Evolutionary conservation across 768 basidiomycete genomes (phyloP).

Genomic region (Hydnum rufescens): DNA sequence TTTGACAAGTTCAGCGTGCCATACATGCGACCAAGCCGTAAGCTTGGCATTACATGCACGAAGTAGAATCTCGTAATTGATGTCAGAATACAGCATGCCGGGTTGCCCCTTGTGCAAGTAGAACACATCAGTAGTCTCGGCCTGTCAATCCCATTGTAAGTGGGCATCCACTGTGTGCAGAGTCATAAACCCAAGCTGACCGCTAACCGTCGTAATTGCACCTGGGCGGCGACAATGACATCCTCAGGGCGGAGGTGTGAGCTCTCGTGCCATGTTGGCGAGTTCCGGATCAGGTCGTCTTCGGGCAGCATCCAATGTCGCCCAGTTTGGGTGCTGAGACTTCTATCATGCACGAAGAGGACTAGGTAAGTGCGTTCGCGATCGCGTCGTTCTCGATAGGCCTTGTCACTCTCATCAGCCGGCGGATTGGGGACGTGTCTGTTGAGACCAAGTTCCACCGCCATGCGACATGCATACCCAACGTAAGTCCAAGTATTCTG

Average conservation of each 20-base stretch:
- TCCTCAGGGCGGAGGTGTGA: slow-evolving; percentile 50
- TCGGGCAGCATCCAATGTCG: slow-evolving; percentile 79
- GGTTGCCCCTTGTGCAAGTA: slow-evolving; percentile 30
- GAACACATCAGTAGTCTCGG: slow-evolving; percentile 63
- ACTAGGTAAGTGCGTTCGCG: slow-evolving; percentile 75
- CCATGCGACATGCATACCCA: slow-evolving; percentile 77
- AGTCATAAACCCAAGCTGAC: slow-evolving; percentile 24
- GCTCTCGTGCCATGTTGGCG: slow-evolving; percentile 49
- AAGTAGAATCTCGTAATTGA: slow-evolving; percentile 55
- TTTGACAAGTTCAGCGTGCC: slow-evolving; percentile 54
- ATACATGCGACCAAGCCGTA: slow-evolving; percentile 48
- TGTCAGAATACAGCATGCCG: slow-evolving; percentile 31
- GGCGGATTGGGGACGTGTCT: slow-evolving; percentile 39
- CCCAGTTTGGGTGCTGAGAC: slow-evolving; percentile 70
- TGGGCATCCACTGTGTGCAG: background rate
- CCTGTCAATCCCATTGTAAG: slow-evolving; percentile 21
- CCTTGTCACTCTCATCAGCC: slow-evolving; percentile 39
- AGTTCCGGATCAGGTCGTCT: slow-evolving; percentile 56
- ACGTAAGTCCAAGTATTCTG: slow-evolving; percentile 78
- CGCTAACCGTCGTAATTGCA: slow-evolving; percentile 60
- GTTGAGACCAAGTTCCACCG: slow-evolving; percentile 65
- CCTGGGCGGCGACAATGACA: slow-evolving; percentile 58
- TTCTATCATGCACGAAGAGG: slow-evolving; percentile 70
- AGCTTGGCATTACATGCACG: slow-evolving; percentile 53
- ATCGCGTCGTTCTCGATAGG: slow-evolving; percentile 58